A percentile compares a stretch with the other conserved stretches of the same genome.
These are phyloP conservation scores for Coniferiporia sulphurascens DNA, from an alignment of 1,284 basidiomycete genomes.

Conservation along the genomic window DNA sequence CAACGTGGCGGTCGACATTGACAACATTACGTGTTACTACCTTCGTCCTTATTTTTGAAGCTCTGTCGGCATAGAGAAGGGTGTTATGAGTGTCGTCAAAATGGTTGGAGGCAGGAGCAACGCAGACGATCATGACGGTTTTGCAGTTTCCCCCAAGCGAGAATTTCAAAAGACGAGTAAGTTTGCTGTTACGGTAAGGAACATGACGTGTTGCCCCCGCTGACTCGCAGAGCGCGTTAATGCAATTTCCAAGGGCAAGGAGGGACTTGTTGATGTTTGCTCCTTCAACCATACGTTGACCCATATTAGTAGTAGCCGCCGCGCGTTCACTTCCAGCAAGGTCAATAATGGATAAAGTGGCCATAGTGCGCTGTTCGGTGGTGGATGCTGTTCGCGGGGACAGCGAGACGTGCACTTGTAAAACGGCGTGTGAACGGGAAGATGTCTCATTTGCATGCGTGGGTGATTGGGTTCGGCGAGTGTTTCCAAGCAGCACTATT, in stretches of 20 bases:
- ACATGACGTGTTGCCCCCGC: constrained; percentile 82
- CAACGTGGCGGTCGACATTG: constrained; percentile 89
- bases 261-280: constrained; percentile 98
- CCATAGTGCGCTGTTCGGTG: constrained; percentile 78
- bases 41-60: constrained; percentile 96
- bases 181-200: constrained; percentile 94
- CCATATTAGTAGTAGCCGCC: constrained; percentile 92
- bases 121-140: constrained; percentile 96
- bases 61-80: constrained; percentile 90
- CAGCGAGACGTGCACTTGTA: constrained; percentile 89
- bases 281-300: constrained; percentile 95
- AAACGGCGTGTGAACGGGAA: constrained; percentile 92
- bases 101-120: constrained; percentile 89
- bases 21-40: constrained; percentile 89
- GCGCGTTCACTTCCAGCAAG: constrained; percentile 94
- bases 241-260: constrained; percentile 92
- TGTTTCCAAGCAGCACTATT: constrained; percentile 85
- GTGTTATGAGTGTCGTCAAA: constrained; percentile 98
- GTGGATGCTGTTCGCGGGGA: constrained; percentile 77
- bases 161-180: constrained; percentile 93
- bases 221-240: constrained; percentile 91
- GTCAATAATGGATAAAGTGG: constrained; percentile 93
- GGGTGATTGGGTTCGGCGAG: constrained; percentile 82
- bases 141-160: constrained; percentile 96
- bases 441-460: constrained; percentile 94